Base-by-base conservation (phyloP, 192 early-diverging fungal species). In the Backusella parvicylindrica region DNA sequence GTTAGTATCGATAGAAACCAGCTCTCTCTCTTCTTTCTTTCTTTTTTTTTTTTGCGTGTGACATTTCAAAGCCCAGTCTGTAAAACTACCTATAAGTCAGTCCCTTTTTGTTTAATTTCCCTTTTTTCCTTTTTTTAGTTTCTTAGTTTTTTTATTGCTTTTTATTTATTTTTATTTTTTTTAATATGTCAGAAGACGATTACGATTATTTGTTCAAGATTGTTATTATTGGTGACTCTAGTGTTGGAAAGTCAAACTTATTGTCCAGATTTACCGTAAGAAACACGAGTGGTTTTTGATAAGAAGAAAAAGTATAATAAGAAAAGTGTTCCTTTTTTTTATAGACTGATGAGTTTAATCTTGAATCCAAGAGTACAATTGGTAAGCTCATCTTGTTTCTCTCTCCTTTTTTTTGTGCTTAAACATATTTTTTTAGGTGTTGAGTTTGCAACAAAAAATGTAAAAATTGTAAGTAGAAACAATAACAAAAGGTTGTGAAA, bases 311-410 rank as follows among this genome's bases (percentile, higher is more conserved):
- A 6, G 9, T 26, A 1, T 28, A 26, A 26, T 12, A 60, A 60
- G 1, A 60, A 26, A 50, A 38, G n/a, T 41, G 16, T 15, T 47
- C 2, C 6, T 15, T 43, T 43, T 26, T 28, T 13, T 28, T 12
- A 43, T 72, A 80, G 79, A 80, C 68, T 37, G 95, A 98, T 88
- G 96, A 97, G 85, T 99, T 99, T 86, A 96, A 95, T 84, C 86
- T 96, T 74, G 95, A 97, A 83, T 97, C 96, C 77, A 98, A 97
- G 84, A 96, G 95, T 30, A 98, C 96, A 71, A 99, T 99, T 82
- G 97, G 97, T 76, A 72, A 60, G 26, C 7, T 9, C 21, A 23
- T 40, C 26, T 38, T 35, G 33, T 35, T 23, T 4, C 8, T 12
- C 21, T 18, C 36, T 7, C 36, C 36, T 37, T 37, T 37, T 37